Evolutionary conservation across 148 eudicot genomes (phyloP), one percentile per base, ranked within the genome.

Genomic region (Camellia granthamiana): DNA sequence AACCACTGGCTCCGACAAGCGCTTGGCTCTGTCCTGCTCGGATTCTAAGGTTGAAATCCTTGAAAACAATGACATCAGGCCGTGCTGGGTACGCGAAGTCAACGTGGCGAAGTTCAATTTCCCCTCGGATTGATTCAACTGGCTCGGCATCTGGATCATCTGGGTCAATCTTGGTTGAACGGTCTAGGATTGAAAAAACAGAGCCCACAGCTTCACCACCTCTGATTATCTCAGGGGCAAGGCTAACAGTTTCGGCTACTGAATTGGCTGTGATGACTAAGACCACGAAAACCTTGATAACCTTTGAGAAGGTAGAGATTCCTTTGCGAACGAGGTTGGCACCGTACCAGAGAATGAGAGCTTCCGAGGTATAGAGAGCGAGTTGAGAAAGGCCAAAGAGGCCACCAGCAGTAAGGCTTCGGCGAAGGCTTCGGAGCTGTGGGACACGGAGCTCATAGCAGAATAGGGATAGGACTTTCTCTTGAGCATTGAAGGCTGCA

Each of bases 11-110:
- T 51, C 99, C 99, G 0, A 96, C 98, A 0, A 96, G 94, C 55
- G 99, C 99, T 72, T 96, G 99, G 84, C 99, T 96, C 73, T 91
- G 98, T 9, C 99, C 99, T 0, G 99, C 98, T 9, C 99, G 89
- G 63, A 96, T 96, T 65, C 99, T 84, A 9, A 96, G 94, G 85
- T 77, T 96, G 63, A 96, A 86, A 78, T 96, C 98, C 87, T 91
- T 89, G 80, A 96, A 94, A 44, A 96, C 93, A 10, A 88, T 82
- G 0, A 94, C 87, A 56, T 96, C 98, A 0, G 98, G 98, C 6
- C 99, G 88, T 6, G 98, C 91, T 1, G 99, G 99, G 82, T 96
- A 96, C 0, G 98, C 85, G 59, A 96, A 96, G 83, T 94, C 98
- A 12, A 97, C 97, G 62, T 92, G 99, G 10, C 97, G 94, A 49